Percentiles rank a stretch among this genome's conserved stretches.
These are phyloP conservation scores for Datura wrightii DNA, from an alignment of 257 asterid genomes.

Conservation along the genomic window DNA sequence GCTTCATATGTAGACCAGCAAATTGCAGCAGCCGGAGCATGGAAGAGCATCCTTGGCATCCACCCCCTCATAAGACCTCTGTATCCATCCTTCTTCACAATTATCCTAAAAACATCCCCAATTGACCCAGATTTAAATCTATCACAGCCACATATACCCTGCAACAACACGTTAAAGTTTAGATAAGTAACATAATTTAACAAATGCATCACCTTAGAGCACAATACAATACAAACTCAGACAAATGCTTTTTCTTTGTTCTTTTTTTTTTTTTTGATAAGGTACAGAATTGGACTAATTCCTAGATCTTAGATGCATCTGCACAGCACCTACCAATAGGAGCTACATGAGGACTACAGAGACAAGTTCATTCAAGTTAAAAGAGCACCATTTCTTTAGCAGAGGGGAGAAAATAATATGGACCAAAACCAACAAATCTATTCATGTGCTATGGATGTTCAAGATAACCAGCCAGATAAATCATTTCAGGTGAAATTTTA, in stretches of 20 bases:
- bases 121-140: slow-evolving; percentile 78
- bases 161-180: slow-evolving; percentile 33
- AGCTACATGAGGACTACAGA: neutral
- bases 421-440: neutral
- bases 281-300: neutral
- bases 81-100: slow-evolving; percentile 86
- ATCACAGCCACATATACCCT: slow-evolving; percentile 99
- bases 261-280: too few relatives aligned
- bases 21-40: slow-evolving; percentile 99
- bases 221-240: neutral
- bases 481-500: neutral
- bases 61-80: slow-evolving; percentile 93
- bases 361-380: neutral
- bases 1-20: slow-evolving; percentile 99
- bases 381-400: neutral
- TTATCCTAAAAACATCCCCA: slow-evolving; percentile 68
- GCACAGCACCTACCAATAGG: neutral
- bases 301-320: neutral
- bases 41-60: slow-evolving; percentile 98
- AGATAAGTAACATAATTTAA: neutral
- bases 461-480: slow-evolving; percentile 3
- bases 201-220: slow-evolving; percentile 7
- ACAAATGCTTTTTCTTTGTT: neutral
- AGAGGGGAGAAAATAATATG: neutral
- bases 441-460: neutral